Evolutionary conservation across 2,329 filamentous ascomycete species (phyloP).

Genomic region (Nemania bipapillata): DNA sequence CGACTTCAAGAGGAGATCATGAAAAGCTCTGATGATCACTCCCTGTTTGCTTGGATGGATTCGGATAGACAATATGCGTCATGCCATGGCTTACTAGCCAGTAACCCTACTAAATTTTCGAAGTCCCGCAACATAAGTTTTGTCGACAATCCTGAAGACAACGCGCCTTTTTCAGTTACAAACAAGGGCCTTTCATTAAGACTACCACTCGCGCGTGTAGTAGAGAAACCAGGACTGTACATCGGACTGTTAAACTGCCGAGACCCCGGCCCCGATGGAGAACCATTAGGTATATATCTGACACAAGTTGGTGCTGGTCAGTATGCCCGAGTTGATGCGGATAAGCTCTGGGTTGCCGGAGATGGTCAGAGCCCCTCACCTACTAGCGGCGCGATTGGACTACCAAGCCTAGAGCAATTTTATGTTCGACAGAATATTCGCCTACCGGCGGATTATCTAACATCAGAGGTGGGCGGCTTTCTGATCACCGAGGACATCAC

Average conservation of each 20-base stretch:
- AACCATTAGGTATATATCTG: slow-evolving; percentile 10
- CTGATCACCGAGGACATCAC: slow-evolving; percentile 18
- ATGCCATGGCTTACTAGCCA: slow-evolving; percentile 8
- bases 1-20: slow-evolving; percentile 25
- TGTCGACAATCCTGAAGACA: slow-evolving; percentile 18
- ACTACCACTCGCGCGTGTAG: neutral
- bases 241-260: slow-evolving; percentile 24
- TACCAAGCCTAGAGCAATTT: slow-evolving; percentile 1
- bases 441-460: slow-evolving; percentile 11
- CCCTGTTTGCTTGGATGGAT: slow-evolving; percentile 25
- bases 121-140: slow-evolving; percentile 10
- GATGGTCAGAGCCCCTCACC: neutral
- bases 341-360: slow-evolving; percentile 9
- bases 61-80: slow-evolving; percentile 12
- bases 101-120: slow-evolving; percentile 1
- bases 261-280: slow-evolving; percentile 10
- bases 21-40: slow-evolving; percentile 25
- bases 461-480: slow-evolving; percentile 10
- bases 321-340: slow-evolving; percentile 18
- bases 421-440: slow-evolving; percentile 21
- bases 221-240: slow-evolving; percentile 9
- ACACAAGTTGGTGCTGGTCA: neutral
- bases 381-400: neutral
- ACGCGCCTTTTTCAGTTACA: slow-evolving; percentile 20
- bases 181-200: slow-evolving; percentile 25